phyloP scores from a whole-genome alignment of 2,329 filamentous ascomycete genomes.

The Neofusicoccum cordaticola region DNA sequence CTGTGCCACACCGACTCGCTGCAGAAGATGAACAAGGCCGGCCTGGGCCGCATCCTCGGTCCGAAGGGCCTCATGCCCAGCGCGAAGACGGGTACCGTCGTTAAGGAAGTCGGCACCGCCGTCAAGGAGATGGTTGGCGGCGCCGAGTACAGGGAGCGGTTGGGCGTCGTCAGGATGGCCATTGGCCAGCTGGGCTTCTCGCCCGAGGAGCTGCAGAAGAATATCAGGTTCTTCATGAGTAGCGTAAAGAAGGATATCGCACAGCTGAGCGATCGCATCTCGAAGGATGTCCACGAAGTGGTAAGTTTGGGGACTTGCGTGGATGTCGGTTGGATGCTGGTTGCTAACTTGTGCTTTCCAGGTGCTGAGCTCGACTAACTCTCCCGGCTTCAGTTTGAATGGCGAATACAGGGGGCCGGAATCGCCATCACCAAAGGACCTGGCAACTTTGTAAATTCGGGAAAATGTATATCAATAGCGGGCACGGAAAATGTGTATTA shows the following conservation, averaged over 20 bases:
- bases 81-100: conserved; percentile 82
- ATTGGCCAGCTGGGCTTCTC: conserved; percentile 88
- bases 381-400: conserved; percentile 82
- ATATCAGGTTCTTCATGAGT: conserved; percentile 74
- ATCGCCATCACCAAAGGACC: conserved; percentile 35
- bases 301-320: conserved; percentile 41
- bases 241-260: conserved; percentile 76
- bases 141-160: conserved; percentile 80
- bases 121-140: conserved; percentile 82
- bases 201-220: conserved; percentile 79
- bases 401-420: conserved; percentile 65
- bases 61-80: conserved; percentile 92
- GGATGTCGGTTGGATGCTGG: conserved; percentile 39
- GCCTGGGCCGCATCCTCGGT: conserved; percentile 76
- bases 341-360: conserved; percentile 24
- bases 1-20: conserved; percentile 81
- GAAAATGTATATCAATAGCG: conserved; percentile 34
- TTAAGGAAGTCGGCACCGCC: conserved; percentile 70
- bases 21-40: conserved; percentile 75
- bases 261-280: conserved; percentile 60
- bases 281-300: conserved; percentile 72
- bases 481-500: conserved; percentile 28
- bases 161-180: conserved; percentile 83
- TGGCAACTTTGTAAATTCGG: conserved; percentile 19
- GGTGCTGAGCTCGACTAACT: conserved; percentile 82